These are phyloP conservation scores for Echinochloa phyllopogon DNA, from an alignment of 176 grass and related monocot species.

Conservation along the genomic window DNA sequence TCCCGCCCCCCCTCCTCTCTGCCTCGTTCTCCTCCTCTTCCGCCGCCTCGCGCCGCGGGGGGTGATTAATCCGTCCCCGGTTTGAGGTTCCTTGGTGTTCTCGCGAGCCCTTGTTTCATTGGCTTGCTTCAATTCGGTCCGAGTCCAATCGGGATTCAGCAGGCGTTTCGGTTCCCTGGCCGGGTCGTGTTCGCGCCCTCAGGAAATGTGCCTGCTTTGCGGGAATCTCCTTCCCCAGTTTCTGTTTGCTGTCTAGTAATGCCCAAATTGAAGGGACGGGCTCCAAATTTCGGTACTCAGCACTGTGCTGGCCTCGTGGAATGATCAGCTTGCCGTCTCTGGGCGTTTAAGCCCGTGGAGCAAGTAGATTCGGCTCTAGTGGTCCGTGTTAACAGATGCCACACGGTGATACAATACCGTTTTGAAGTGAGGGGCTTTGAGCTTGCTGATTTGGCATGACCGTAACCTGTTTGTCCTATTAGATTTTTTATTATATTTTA, in stretches of 20 bases:
- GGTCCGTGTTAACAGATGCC: neutral
- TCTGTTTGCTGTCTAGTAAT: neutral
- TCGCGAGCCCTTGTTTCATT: neutral
- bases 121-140: too few species aligned
- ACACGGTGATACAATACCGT: neutral
- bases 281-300: neutral
- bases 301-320: neutral
- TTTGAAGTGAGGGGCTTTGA: neutral
- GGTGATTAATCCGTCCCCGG: neutral
- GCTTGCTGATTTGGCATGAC: neutral
- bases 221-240: neutral
- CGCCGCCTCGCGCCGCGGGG: too few species aligned
- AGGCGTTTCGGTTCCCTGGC: neutral
- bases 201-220: neutral
- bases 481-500: neutral
- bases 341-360: neutral
- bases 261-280: neutral
- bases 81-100: neutral
- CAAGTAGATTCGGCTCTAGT: neutral
- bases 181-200: neutral
- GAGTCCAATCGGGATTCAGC: neutral
- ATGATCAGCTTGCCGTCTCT: neutral
- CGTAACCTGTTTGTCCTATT: neutral
- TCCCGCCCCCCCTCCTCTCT: neutral
- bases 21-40: neutral